Conservation (phyloP, 1,139 yeast genomes). For the Geotrichum aggregatum region DNA sequence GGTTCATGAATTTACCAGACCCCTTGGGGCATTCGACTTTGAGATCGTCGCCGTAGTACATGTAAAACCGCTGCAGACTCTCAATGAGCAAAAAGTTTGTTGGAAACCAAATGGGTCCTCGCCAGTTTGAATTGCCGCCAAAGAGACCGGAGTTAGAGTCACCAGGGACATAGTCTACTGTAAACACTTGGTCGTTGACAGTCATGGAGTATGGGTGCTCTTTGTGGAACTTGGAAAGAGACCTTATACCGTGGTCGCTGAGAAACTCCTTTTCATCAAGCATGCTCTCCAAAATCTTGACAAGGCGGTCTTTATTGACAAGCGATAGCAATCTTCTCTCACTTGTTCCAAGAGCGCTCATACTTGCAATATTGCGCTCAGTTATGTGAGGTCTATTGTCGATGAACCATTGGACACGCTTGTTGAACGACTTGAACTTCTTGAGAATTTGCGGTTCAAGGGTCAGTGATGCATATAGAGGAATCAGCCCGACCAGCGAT, state of each 20-base stretch:
- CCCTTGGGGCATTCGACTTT: slow-evolving; percentile 91
- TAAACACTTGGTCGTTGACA: slow-evolving; percentile 71
- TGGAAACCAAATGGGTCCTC: slow-evolving; percentile 98
- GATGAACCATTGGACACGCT: slow-evolving; percentile 82
- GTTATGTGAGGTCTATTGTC: slow-evolving; percentile 68
- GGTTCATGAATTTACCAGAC: slow-evolving; percentile 71
- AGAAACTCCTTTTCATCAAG: slow-evolving; percentile 86
- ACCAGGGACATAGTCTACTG: slow-evolving; percentile 81
- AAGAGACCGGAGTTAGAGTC: slow-evolving; percentile 93
- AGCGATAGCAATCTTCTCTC: slow-evolving; percentile 78
- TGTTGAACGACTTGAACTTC: slow-evolving; percentile 78
- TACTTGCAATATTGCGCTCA: slow-evolving; percentile 85
- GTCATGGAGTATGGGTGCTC: slow-evolving; percentile 83
- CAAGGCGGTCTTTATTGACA: slow-evolving; percentile 76
- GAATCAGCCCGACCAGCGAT: slow-evolving; percentile 89
- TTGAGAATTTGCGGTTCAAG: slow-evolving; percentile 80
- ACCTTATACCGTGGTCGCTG: slow-evolving; percentile 83
- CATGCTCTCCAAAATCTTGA: slow-evolving; percentile 74
- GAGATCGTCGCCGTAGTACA: slow-evolving; percentile 83
- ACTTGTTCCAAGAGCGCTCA: slow-evolving; percentile 80
- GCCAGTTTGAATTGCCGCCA: slow-evolving; percentile 97
- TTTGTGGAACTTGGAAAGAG: slow-evolving; percentile 83
- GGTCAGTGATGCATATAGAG: slow-evolving; percentile 85
- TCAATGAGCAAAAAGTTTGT: slow-evolving; percentile 84
- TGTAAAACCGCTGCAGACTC: slow-evolving; percentile 80